These are phyloP conservation scores for Coemansia sp. DNA, from an alignment of 192 early-diverging fungal genomes.

Conservation along the genomic window DNA sequence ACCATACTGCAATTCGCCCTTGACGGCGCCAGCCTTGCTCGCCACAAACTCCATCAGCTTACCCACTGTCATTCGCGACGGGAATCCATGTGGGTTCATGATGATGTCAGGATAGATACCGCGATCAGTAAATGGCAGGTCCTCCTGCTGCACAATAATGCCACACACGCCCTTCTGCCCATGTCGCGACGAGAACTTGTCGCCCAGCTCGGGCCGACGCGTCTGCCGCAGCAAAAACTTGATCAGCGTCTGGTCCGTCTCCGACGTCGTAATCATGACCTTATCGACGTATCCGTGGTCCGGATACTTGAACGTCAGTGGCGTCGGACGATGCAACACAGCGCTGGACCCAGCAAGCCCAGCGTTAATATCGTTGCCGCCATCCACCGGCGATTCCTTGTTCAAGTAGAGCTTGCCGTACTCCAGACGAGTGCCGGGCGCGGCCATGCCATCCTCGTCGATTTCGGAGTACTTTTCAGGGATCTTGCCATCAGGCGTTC, in stretches of 20 bases:
- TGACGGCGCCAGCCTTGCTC: slow-evolving; percentile 85
- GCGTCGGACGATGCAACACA: slow-evolving; percentile 64
- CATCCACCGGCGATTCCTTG: slow-evolving; percentile 80
- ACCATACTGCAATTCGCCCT: slow-evolving; percentile 93
- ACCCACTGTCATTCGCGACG: slow-evolving; percentile 99
- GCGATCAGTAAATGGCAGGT: slow-evolving; percentile 95
- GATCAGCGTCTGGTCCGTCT: slow-evolving; percentile 91
- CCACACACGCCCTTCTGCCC: slow-evolving; percentile 99
- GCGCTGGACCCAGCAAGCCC: slow-evolving; percentile 87
- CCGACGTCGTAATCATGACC: slow-evolving; percentile 94
- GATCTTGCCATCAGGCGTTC: slow-evolving; percentile 82
- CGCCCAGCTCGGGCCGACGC: slow-evolving; percentile 98
- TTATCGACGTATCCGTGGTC: slow-evolving; percentile 96
- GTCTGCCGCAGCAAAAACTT: slow-evolving; percentile 95
- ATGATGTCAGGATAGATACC: slow-evolving; percentile 95
- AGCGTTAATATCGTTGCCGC: slow-evolving; percentile 77
- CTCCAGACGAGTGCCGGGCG: slow-evolving; percentile 89
- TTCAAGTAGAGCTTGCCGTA: slow-evolving; percentile 99
- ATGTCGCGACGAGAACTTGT: slow-evolving; percentile 99
- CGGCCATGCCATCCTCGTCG: slow-evolving; percentile 93
- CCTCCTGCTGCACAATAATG: slow-evolving; percentile 95
- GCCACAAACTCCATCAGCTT: slow-evolving; percentile 98
- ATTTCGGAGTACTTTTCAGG: slow-evolving; percentile 95
- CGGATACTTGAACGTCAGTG: slow-evolving; percentile 86
- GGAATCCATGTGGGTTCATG: slow-evolving; percentile 99